Evolutionary conservation across 768 basidiomycete species (phyloP), one percentile per base, ranked within the genome.

Genomic region (Galerina marginata): DNA sequence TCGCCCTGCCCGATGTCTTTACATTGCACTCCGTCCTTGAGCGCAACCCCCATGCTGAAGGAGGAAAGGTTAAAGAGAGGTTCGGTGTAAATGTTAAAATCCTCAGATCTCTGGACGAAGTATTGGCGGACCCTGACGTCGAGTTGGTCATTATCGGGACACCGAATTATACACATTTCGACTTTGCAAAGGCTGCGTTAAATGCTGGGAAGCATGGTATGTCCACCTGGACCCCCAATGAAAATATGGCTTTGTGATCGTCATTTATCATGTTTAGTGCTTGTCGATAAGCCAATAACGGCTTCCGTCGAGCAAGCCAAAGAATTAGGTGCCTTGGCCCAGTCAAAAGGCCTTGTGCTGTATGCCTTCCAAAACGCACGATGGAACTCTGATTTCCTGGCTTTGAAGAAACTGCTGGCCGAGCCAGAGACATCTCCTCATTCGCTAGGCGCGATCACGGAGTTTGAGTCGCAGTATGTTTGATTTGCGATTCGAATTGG

Each of bases 201-300:
- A 75, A 84, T 59, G 86, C 89, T 0, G 90, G 89, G 7, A 92
- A 92, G 71, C 88, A 92, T 68, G 89, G 89, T 89, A 69, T 16
- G 77, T 61, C 20, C 37, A 42, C 29, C 38, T 33, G 29, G 29
- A 33, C 5, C 29, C 5, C 2, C 5, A 33, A 33, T 33, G 29
- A 33, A 20, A 33, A 33, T 62, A 29, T 29, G n/a, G 20, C 11
- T 37, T 6, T 9, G 39, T 33, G 3, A 33, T 54, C 48, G 9
- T 49, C 16, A 14, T 38, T 49, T 44, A 43, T 38, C 14, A 2
- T 46, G 37, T 42, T 40, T 33, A 90, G 91, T 91, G 15, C 85
- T 93, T 40, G 87, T 93, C 39, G 92, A 93, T 69, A 93, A 93
- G 69, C 92, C 92, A 4, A 81, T 92, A 14, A 86, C 89, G 2